These are phyloP conservation scores for Fusarium sp. DNA, from an alignment of 2,329 filamentous ascomycete genomes.

Conservation along the genomic window DNA sequence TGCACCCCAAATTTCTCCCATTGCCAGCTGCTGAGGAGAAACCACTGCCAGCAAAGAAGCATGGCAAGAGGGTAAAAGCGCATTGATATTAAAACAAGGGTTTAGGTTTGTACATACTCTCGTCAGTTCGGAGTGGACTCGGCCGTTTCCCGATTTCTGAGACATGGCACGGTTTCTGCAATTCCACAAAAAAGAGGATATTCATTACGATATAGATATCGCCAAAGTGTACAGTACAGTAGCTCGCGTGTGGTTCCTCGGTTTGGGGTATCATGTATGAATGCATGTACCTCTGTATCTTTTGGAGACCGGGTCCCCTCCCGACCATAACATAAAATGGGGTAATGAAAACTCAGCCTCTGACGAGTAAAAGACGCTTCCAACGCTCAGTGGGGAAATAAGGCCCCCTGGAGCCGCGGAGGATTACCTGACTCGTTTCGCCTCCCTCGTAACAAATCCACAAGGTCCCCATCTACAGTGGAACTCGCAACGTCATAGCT, in stretches of 20 bases:
- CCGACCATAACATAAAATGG: conserved; percentile 5
- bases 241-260: too few species aligned
- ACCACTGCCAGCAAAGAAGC: background rate
- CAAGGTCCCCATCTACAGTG: conserved; percentile 16
- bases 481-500: conserved; percentile 35
- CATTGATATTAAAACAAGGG: conserved; percentile 17
- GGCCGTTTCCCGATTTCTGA: background rate
- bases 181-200: conserved; percentile 27
- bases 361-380: background rate
- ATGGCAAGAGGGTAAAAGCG: background rate
- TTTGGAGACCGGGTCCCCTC: too few species aligned
- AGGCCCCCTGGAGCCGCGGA: background rate
- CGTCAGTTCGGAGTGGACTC: conserved; percentile 9
- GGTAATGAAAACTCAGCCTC: conserved; percentile 32
- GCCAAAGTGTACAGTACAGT: too few species aligned
- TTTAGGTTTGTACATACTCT: too few species aligned
- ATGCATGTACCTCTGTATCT: too few species aligned
- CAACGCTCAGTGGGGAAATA: background rate
- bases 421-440: conserved; percentile 16
- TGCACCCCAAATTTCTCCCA: background rate
- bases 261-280: too few species aligned
- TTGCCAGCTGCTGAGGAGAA: background rate
- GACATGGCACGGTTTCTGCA: background rate
- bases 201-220: background rate
- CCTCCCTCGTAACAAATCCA: background rate